Conservation (phyloP, 2,329 filamentous ascomycete genomes). For the Cercospora sp. region DNA sequence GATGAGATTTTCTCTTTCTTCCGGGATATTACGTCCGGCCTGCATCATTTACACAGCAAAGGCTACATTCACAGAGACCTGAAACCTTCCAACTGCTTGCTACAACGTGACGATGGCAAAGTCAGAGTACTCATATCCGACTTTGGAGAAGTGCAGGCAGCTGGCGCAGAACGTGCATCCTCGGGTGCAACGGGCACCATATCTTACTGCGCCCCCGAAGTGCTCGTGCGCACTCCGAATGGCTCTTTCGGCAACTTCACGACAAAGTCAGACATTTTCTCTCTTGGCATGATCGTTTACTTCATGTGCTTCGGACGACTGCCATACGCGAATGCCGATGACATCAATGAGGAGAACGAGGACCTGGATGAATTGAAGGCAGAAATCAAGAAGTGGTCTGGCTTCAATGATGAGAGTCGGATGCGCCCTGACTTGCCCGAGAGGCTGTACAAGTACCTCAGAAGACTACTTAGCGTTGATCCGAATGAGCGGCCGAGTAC, state of each 20-base stretch:
- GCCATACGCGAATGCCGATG: constrained; percentile 81
- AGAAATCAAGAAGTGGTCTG: constrained; percentile 84
- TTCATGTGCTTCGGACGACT: constrained; percentile 94
- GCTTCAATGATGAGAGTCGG: constrained; percentile 63
- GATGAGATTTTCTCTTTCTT: constrained; percentile 98
- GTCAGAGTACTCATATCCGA: constrained; percentile 88
- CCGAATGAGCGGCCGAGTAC: constrained; percentile 78
- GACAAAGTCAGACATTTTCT: constrained; percentile 97
- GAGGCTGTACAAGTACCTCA: constrained; percentile 81
- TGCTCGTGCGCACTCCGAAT: constrained; percentile 63
- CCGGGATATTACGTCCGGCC: constrained; percentile 86
- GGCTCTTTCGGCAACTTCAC: constrained; percentile 90
- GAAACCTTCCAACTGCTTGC: constrained; percentile 91
- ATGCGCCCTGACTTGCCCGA: constrained; percentile 80
- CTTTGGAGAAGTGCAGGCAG: constrained; percentile 92
- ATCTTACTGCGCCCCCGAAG: constrained; percentile 92
- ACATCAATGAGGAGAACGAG: constrained; percentile 85
- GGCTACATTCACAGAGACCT: constrained; percentile 96
- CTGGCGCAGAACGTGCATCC: constrained; percentile 77
- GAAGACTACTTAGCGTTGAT: constrained; percentile 74
- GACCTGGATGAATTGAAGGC: constrained; percentile 80
- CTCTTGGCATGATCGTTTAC: constrained; percentile 95
- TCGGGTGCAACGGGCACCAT: constrained; percentile 95
- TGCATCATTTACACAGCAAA: constrained; percentile 84
- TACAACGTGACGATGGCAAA: constrained; percentile 69